A percentile compares a stretch with the other conserved stretches of the same genome.
These are phyloP conservation scores for Boletus vinaceobasis DNA, from an alignment of 768 basidiomycete species.

Conservation along the genomic window DNA sequence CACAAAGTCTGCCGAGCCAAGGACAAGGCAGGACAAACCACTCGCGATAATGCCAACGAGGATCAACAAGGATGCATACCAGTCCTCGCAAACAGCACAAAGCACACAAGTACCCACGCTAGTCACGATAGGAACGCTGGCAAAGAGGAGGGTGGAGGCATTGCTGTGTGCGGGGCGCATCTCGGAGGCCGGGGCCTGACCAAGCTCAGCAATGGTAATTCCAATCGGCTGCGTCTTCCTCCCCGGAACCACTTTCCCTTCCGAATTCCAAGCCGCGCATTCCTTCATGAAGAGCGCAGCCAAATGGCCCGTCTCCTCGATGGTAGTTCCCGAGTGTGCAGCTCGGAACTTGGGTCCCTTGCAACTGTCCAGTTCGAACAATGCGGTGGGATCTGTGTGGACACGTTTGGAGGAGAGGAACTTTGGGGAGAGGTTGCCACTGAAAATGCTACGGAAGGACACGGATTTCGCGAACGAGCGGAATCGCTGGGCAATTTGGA, in stretches of 20 bases:
- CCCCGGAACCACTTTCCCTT: constrained; percentile 6
- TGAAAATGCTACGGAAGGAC: background rate
- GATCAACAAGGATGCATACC: constrained; percentile 27
- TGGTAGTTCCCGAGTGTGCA: constrained; percentile 57
- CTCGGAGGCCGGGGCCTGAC: constrained; percentile 4
- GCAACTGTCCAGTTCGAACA: constrained; percentile 15
- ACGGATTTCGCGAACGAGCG: constrained; percentile 14
- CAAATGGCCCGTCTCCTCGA: constrained; percentile 46
- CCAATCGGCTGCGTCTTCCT: constrained; percentile 9
- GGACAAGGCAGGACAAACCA: constrained; percentile 25
- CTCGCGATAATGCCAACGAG: constrained; percentile 28
- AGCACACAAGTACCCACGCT: constrained; percentile 22
- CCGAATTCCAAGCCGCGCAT: constrained; percentile 9
- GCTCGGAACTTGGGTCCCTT: constrained; percentile 67
- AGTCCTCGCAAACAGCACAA: constrained; percentile 22
- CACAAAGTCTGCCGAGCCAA: constrained; percentile 24
- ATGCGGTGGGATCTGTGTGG: constrained; percentile 15
- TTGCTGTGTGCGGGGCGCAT: constrained; percentile 2
- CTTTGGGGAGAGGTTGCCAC: background rate
- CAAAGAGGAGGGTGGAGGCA: constrained; percentile 2
- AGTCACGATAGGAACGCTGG: constrained; percentile 17
- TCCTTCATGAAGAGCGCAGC: constrained; percentile 45
- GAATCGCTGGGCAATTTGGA: constrained; percentile 24
- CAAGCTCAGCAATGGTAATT: constrained; percentile 10
- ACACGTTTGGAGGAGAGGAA: constrained; percentile 14